A percentile compares a stretch with the other conserved stretches of the same genome.
These are phyloP conservation scores for Taphrina pruni DNA, from an alignment of 1,139 yeast species.

Conservation along the genomic window DNA sequence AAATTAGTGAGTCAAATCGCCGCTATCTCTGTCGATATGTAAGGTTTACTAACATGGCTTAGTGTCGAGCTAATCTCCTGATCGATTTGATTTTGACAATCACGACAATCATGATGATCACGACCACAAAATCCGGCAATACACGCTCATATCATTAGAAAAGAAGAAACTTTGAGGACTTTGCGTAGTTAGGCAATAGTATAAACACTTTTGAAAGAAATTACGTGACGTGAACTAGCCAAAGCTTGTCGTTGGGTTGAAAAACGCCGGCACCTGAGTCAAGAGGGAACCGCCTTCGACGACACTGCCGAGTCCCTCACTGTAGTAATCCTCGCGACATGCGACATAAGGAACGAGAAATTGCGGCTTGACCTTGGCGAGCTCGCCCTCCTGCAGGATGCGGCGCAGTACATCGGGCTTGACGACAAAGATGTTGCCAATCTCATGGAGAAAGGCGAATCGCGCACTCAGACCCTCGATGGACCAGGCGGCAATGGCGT, in stretches of 20 bases:
- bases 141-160: neutral
- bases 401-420: conserved; percentile 71
- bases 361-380: conserved; percentile 70
- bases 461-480: conserved; percentile 68
- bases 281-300: conserved; percentile 31
- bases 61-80: conserved; percentile 21
- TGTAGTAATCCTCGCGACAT: conserved; percentile 44
- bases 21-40: neutral
- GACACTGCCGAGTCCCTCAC: conserved; percentile 37
- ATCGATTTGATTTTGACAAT: neutral
- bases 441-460: conserved; percentile 75
- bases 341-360: conserved; percentile 53
- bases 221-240: neutral
- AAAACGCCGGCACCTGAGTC: conserved; percentile 14
- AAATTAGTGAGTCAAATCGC: conserved; percentile 12
- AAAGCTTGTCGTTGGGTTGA: conserved; percentile 5
- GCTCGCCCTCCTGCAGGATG: conserved; percentile 79
- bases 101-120: conserved; percentile 6
- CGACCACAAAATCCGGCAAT: neutral
- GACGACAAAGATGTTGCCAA: conserved; percentile 80
- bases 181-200: too few relatives aligned
- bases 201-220: too few relatives aligned
- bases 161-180: too few relatives aligned
- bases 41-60: neutral
- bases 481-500: conserved; percentile 73